Conservation (phyloP, 169 alveolate genomes). For the Plasmodium fragile region DNA sequence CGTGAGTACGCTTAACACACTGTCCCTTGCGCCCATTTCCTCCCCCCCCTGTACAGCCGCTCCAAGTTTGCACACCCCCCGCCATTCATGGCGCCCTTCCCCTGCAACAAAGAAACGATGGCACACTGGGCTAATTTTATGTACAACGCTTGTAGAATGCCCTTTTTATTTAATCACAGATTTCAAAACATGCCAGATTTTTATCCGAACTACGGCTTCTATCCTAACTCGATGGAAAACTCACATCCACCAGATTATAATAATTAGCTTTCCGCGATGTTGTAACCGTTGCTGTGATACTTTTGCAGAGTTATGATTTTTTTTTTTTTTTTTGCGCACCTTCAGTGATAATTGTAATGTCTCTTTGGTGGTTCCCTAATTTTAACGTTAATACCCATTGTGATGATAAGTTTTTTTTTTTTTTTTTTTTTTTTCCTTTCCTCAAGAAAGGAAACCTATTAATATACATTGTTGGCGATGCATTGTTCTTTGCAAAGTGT, state of each 20-base stretch:
- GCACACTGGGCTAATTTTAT: slow-evolving; percentile 69
- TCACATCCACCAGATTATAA: slow-evolving; percentile 48
- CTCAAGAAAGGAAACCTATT: neutral
- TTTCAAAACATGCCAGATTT: slow-evolving; percentile 69
- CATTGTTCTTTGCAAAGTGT: slow-evolving; percentile 38
- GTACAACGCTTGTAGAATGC: slow-evolving; percentile 65
- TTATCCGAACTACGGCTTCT: slow-evolving; percentile 51
- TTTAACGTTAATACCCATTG: slow-evolving; percentile 4
- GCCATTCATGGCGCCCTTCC: slow-evolving; percentile 66
- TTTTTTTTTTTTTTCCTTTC: neutral
- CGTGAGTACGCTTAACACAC: neutral
- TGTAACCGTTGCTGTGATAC: neutral
- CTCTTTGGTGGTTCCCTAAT: slow-evolving; percentile 2
- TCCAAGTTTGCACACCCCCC: slow-evolving; percentile 35
- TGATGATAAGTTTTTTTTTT: neutral
- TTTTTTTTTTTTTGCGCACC: neutral
- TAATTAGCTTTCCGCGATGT: slow-evolving; percentile 14
- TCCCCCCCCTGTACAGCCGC: slow-evolving; percentile 10
- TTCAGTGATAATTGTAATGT: slow-evolving; percentile 1
- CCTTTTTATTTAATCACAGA: slow-evolving; percentile 60
- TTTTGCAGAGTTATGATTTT: neutral
- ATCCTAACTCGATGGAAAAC: slow-evolving; percentile 56
- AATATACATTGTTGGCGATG: slow-evolving; percentile 31
- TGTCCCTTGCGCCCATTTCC: neutral
- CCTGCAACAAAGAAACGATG: slow-evolving; percentile 64